Base-by-base conservation (phyloP, 2,329 filamentous ascomycete species). In the Lojkania enalia region DNA sequence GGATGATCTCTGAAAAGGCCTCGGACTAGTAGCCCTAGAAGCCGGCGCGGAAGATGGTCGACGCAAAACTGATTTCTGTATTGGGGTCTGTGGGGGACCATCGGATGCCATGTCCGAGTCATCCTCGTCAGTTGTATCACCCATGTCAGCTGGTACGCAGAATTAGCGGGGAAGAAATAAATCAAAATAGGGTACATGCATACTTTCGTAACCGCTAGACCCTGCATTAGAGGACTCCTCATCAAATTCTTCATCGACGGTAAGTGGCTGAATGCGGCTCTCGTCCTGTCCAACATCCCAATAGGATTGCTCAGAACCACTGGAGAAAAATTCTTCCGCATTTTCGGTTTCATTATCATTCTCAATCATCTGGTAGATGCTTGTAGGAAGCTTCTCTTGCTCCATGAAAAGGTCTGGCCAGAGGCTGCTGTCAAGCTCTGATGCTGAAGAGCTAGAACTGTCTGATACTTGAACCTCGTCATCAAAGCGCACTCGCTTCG, bases 401-500 rank as follows among this genome's bases (percentile, higher is more conserved):
- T 87, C 83, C 44, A 91, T 77, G 66, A 92, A 92, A 47, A 92
- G 84, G 63, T 90, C 84, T 1, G 87, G 86, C 50, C 89, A 89
- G 52, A 90, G 81, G 51, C 83, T 81, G 48, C 81, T 79, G 51
- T 84, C 79, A 46, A 83, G 79, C 29, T 85, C 81, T 3, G 69
- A 71, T 21, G 66, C 66, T 36, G 66, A 64, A n/a, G 66, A 62
- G 44, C 63, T 64, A 11, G 69, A 71, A 23, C 61, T 86, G 55
- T 88, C 85, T 44, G 85, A 85, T 47, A 80, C 78, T 46, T 84
- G 79, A 30, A 85, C 77, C 43, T 82, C 79, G 41, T 84, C 79
- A 54, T 77, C 73, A 59, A 94, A 94, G 58, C 86, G 87, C 32
- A 94, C 88, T 54, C 86, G 86, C 47, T 87, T 83, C 52, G 67